Evolutionary conservation across 2,329 filamentous ascomycete species (phyloP).

Genomic region (Tolypocladium amazonense): DNA sequence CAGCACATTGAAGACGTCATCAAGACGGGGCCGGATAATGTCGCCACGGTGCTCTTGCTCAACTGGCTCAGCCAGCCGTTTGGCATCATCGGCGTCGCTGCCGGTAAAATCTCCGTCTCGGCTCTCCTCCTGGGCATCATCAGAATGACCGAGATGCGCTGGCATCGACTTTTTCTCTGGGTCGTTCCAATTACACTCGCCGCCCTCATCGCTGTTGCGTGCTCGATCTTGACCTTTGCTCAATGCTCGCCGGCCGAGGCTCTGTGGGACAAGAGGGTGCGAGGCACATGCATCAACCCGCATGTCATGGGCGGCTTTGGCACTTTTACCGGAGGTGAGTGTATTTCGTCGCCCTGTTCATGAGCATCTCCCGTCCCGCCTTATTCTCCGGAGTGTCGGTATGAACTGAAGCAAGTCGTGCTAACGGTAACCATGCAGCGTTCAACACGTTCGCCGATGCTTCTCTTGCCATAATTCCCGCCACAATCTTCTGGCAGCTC

Average conservation of each 20-base stretch:
- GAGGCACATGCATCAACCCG: constrained; percentile 8
- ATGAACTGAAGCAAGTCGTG: neutral
- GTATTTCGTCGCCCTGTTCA: too few species aligned
- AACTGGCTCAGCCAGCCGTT: constrained; percentile 11
- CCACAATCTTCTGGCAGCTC: constrained; percentile 53
- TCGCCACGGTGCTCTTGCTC: constrained; percentile 9
- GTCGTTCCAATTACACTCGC: constrained; percentile 8
- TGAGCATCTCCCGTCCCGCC: neutral
- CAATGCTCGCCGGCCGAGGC: constrained; percentile 10
- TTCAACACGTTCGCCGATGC: constrained; percentile 13
- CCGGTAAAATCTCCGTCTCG: constrained; percentile 10
- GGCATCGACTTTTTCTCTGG: constrained; percentile 11
- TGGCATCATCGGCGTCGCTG: constrained; percentile 10
- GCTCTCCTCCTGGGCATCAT: constrained; percentile 11
- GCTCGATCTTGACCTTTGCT: constrained; percentile 9
- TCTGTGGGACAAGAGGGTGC: constrained; percentile 9
- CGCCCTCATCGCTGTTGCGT: constrained; percentile 8
- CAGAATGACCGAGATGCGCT: constrained; percentile 6
- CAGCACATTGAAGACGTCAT: constrained; percentile 7
- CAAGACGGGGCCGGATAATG: constrained; percentile 8
- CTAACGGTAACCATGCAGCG: constrained; percentile 1
- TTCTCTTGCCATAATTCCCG: constrained; percentile 10
- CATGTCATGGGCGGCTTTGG: constrained; percentile 8
- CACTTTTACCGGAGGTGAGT: constrained; percentile 9
- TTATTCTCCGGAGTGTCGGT: neutral